phyloP scores from a whole-genome alignment of 805 yeast species.

The Cyberlindnera subsufficiens region DNA sequence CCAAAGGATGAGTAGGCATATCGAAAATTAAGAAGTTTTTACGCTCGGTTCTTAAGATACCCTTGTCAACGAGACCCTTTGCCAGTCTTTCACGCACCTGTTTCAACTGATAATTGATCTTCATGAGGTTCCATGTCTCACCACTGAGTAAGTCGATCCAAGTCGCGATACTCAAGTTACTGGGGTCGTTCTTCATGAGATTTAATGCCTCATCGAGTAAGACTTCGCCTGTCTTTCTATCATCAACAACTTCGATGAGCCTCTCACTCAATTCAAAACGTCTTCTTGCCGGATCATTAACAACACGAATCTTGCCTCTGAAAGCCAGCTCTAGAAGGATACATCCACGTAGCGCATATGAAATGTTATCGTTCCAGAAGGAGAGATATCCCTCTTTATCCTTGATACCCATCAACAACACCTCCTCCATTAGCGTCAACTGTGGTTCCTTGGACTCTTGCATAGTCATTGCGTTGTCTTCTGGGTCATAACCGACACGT shows the following conservation, averaged over 20 bases:
- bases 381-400: conserved; percentile 95
- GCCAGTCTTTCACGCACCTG: conserved; percentile 96
- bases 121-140: conserved; percentile 96
- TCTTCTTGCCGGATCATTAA: conserved; percentile 88
- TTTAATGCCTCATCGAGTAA: conserved; percentile 89
- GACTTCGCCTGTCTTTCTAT: conserved; percentile 89
- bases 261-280: conserved; percentile 86
- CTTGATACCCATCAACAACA: conserved; percentile 83
- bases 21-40: conserved; percentile 91
- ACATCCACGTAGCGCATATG: conserved; percentile 94
- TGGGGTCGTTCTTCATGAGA: conserved; percentile 80
- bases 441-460: conserved; percentile 48
- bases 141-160: conserved; percentile 95
- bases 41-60: conserved; percentile 91
- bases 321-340: conserved; percentile 88
- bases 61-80: conserved; percentile 95
- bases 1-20: conserved; percentile 97
- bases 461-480: conserved; percentile 33
- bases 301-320: conserved; percentile 81
- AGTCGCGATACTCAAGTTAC: conserved; percentile 67
- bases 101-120: conserved; percentile 90
- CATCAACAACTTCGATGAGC: conserved; percentile 79
- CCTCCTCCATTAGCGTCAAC: conserved; percentile 94
- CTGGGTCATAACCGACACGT: conserved; percentile 78
- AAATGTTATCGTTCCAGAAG: conserved; percentile 97